Conservation (phyloP, 2,329 filamentous ascomycete genomes). For the Pyricularia sp. region DNA sequence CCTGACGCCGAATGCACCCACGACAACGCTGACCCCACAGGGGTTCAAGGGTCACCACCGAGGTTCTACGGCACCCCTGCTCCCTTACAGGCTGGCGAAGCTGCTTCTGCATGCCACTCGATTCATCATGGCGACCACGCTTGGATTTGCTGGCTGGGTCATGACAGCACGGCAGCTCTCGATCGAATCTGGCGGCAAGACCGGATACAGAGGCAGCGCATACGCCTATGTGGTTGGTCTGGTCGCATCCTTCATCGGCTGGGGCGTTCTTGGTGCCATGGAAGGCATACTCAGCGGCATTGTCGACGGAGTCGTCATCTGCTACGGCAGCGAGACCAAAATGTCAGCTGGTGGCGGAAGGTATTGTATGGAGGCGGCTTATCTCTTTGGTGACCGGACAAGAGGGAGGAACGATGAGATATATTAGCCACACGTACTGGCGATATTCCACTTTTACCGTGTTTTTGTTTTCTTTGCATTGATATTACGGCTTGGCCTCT, state of each 20-base stretch:
- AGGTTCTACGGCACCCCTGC: slow-evolving; percentile 39
- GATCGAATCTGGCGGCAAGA: slow-evolving; percentile 37
- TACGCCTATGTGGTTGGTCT: slow-evolving; percentile 94
- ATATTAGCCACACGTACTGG: not conserved
- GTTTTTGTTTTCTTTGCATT: not conserved
- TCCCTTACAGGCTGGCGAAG: slow-evolving; percentile 86
- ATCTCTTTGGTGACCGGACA: slow-evolving; percentile 64
- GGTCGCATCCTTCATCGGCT: slow-evolving; percentile 89
- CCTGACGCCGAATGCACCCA: slow-evolving; percentile 62
- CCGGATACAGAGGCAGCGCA: slow-evolving; percentile 63
- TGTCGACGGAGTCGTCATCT: slow-evolving; percentile 80
- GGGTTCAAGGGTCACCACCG: slow-evolving; percentile 26
- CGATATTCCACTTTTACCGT: not conserved
- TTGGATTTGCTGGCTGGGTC: slow-evolving; percentile 96
- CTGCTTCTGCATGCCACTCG: slow-evolving; percentile 83
- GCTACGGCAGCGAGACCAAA: slow-evolving; percentile 82
- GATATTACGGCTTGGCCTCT: not conserved
- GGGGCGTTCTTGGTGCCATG: slow-evolving; percentile 84
- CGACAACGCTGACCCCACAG: slow-evolving; percentile 58
- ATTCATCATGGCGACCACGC: slow-evolving; percentile 79
- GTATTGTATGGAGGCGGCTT: slow-evolving; percentile 87
- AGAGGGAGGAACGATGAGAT: not conserved
- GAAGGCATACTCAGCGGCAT: slow-evolving; percentile 82
- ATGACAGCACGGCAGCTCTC: slow-evolving; percentile 74
- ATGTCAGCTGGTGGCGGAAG: slow-evolving; percentile 58